Percentiles rank a stretch among this genome's conserved stretches.
Conservation (phyloP, 2,329 filamentous ascomycete species). For the Aureobasidium subglaciale region DNA sequence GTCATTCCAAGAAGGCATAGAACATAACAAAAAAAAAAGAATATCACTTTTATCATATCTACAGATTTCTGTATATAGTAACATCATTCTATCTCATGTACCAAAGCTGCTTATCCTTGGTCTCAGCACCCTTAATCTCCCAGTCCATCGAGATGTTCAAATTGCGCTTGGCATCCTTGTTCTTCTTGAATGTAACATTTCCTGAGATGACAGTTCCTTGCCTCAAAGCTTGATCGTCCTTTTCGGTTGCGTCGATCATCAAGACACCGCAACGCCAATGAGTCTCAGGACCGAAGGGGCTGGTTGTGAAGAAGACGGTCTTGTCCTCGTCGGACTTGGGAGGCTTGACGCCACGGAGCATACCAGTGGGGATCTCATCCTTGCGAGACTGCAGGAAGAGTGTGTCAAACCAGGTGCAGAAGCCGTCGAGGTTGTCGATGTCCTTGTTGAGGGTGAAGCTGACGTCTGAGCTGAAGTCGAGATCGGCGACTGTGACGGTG, state of each 20-base stretch:
- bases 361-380: constrained; percentile 45
- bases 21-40: background rate
- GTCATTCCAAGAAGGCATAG: background rate
- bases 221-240: constrained; percentile 41
- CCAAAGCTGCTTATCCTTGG: constrained; percentile 25
- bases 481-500: constrained; percentile 61
- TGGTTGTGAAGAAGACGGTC: constrained; percentile 80
- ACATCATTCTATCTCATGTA: constrained; percentile 22
- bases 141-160: constrained; percentile 35
- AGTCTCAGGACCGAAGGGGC: constrained; percentile 66
- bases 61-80: background rate
- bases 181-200: constrained; percentile 19
- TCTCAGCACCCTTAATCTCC: constrained; percentile 26
- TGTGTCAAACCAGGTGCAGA: constrained; percentile 88
- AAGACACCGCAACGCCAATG: constrained; percentile 87
- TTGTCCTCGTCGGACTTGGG: constrained; percentile 55
- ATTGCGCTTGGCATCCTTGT: constrained; percentile 31
- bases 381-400: constrained; percentile 64
- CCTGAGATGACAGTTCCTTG: constrained; percentile 56
- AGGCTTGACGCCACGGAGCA: constrained; percentile 25
- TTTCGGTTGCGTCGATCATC: constrained; percentile 54
- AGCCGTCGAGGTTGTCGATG: constrained; percentile 70
- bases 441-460: constrained; percentile 53
- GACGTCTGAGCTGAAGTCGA: constrained; percentile 68
- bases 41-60: background rate